These are phyloP conservation scores for Apiospora hydei DNA, from an alignment of 2,329 filamentous ascomycete species.

Conservation along the genomic window DNA sequence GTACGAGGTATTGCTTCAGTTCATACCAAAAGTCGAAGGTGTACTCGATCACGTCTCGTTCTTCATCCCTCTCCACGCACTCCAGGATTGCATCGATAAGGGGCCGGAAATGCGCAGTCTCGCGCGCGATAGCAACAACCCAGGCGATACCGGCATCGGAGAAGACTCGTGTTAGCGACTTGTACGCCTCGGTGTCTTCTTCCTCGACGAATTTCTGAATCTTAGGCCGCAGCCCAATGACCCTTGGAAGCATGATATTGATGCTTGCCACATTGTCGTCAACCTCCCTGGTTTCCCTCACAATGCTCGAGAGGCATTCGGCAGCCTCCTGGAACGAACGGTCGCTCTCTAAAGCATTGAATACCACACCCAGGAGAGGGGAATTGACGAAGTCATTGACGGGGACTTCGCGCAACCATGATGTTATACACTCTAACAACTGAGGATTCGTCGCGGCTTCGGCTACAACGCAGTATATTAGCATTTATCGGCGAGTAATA, in stretches of 20 bases:
- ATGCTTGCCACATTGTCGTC: slow-evolving; percentile 88
- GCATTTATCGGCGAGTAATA: slow-evolving; percentile 31
- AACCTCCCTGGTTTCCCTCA: slow-evolving; percentile 90
- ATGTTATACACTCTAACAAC: slow-evolving; percentile 93
- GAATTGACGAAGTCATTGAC: slow-evolving; percentile 84
- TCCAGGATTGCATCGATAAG: slow-evolving; percentile 93
- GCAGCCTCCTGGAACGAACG: slow-evolving; percentile 85
- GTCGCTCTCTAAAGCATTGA: slow-evolving; percentile 78
- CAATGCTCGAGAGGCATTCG: slow-evolving; percentile 91
- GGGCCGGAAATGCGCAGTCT: slow-evolving; percentile 80
- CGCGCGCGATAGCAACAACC: slow-evolving; percentile 88
- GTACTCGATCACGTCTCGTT: slow-evolving; percentile 88
- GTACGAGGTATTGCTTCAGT: slow-evolving; percentile 91
- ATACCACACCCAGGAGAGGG: slow-evolving; percentile 80
- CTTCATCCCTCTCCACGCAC: slow-evolving; percentile 85
- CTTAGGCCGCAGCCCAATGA: slow-evolving; percentile 78
- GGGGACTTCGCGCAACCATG: slow-evolving; percentile 94
- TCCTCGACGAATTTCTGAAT: slow-evolving; percentile 78
- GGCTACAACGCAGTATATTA: slow-evolving; percentile 53
- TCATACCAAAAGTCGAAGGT: slow-evolving; percentile 99
- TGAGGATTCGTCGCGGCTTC: slow-evolving; percentile 85
- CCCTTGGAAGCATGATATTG: slow-evolving; percentile 79
- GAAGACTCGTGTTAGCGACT: slow-evolving; percentile 88
- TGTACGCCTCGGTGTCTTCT: slow-evolving; percentile 86
- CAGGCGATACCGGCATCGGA: slow-evolving; percentile 93